These are phyloP conservation scores for slime mould (Dictyostelium discoideum) DNA, from an alignment of 78 protist genomes.

Conservation along the genomic window dicty_2.7 NC_007090.3:3557501-3558000, in stretches of 20 bases:
- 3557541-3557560: constrained; percentile 34
- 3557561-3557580: not conserved
- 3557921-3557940: not conserved
- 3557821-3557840: not conserved
- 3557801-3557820: not conserved
- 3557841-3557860: not conserved
- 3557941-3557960: not conserved
- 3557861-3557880: not conserved
- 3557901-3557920: not conserved
- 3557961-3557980: constrained; percentile 26
- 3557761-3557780: constrained; percentile 17
- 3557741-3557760: constrained; percentile 43
- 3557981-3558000: not conserved
- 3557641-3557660: constrained; percentile 75
- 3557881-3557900: not conserved
- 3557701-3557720: constrained; percentile 48
- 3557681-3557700: constrained; percentile 83
- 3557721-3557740: constrained; percentile 2
- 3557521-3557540: constrained; percentile 66
- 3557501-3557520: not conserved
- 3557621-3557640: constrained; percentile 85
- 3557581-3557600: constrained; percentile 53
- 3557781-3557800: not conserved
- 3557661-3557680: constrained; percentile 78
- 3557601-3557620: constrained; percentile 67